phyloP scores from a whole-genome alignment of 805 yeast species.

The Blastobotrys chiropterorum region DNA sequence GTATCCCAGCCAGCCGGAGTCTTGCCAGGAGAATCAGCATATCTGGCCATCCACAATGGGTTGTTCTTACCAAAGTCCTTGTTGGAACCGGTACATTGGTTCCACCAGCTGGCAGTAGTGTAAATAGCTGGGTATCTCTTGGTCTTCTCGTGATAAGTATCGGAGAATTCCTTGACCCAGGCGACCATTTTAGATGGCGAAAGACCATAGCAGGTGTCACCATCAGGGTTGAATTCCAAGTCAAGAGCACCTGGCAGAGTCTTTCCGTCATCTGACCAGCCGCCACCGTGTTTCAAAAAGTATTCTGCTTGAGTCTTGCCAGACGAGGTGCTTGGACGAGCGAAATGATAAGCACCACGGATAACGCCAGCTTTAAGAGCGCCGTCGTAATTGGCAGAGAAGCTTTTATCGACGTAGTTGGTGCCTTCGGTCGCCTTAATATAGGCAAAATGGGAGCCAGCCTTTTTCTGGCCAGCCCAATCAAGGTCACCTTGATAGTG shows the following conservation, averaged over 20 bases:
- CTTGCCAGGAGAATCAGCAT: neutral
- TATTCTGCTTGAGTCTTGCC: neutral
- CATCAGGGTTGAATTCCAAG: neutral
- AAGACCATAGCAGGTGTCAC: slow-evolving; percentile 1
- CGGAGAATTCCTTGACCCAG: neutral
- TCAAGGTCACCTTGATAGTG: neutral
- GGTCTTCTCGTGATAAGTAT: neutral
- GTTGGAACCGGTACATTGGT: neutral
- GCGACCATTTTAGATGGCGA: neutral
- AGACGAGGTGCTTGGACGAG: neutral
- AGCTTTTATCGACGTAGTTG: neutral
- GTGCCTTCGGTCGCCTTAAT: slow-evolving; percentile 4
- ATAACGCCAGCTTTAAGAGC: neutral
- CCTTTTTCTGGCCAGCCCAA: neutral
- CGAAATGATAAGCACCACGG: slow-evolving; percentile 3
- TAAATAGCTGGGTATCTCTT: slow-evolving; percentile 1
- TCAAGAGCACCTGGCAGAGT: slow-evolving; percentile 1
- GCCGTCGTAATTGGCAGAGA: slow-evolving; percentile 1
- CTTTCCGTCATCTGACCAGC: slow-evolving; percentile 2
- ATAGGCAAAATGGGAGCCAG: slow-evolving; percentile 3
- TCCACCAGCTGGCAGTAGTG: slow-evolving; percentile 1
- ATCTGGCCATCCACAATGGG: slow-evolving; percentile 1
- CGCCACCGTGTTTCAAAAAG: slow-evolving; percentile 2
- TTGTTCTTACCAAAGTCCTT: neutral
- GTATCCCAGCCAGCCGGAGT: neutral